These are phyloP conservation scores for Rhizopogon vinicolor DNA, from an alignment of 768 basidiomycete genomes.

Conservation along the genomic window DNA sequence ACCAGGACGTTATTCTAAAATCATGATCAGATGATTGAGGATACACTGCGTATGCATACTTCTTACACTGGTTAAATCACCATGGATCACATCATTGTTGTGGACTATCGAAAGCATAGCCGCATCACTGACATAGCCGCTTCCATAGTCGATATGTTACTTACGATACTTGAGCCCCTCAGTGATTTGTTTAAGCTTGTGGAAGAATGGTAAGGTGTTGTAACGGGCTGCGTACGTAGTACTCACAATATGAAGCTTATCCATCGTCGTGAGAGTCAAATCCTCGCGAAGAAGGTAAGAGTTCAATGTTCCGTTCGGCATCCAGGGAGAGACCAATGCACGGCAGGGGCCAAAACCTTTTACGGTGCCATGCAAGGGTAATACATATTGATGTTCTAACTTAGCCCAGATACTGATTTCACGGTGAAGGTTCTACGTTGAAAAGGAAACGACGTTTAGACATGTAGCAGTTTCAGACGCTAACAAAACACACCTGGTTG, in stretches of 20 bases:
- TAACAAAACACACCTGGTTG: not conserved
- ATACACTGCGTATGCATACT: not conserved
- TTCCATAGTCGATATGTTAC: not conserved
- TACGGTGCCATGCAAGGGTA: conserved; percentile 12
- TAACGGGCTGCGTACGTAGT: too few relatives aligned
- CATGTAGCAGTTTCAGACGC: not conserved
- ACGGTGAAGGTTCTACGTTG: conserved; percentile 15
- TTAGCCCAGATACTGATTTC: conserved; percentile 18
- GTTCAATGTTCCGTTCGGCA: conserved; percentile 28
- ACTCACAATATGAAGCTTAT: conserved; percentile 14
- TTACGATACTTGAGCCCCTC: conserved; percentile 18
- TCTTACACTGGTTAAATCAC: conserved; percentile 7
- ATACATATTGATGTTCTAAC: conserved; percentile 14
- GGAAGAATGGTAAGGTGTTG: not conserved
- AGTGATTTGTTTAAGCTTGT: conserved; percentile 19
- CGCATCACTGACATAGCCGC: not conserved
- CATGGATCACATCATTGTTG: not conserved
- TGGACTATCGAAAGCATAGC: not conserved
- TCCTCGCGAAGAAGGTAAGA: conserved; percentile 20
- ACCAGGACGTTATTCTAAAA: conserved; percentile 22
- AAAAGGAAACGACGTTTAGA: not conserved
- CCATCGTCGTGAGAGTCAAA: not conserved
- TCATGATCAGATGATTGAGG: not conserved
- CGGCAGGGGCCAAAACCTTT: conserved; percentile 15
- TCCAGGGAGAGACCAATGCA: conserved; percentile 37